Evolutionary conservation across 2,329 filamentous ascomycete genomes (phyloP).

Genomic region (Thelonectria discophora): DNA sequence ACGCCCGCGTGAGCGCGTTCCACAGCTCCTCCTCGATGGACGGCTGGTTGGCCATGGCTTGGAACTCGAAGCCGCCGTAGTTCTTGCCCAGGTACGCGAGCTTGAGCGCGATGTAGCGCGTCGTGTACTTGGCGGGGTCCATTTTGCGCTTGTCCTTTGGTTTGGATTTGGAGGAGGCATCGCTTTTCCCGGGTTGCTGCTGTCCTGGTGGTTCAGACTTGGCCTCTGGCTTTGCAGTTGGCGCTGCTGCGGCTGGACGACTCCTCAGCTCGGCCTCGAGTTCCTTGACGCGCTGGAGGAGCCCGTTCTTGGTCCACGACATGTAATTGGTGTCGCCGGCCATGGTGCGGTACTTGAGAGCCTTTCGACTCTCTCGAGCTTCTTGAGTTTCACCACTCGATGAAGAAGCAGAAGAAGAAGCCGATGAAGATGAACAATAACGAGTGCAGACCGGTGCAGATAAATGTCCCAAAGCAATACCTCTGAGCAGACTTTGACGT

Average conservation of each 20-base stretch:
- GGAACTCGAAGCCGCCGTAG: conserved; percentile 94
- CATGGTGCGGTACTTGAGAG: conserved; percentile 42
- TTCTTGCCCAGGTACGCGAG: conserved; percentile 90
- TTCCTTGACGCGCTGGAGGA: conserved; percentile 72
- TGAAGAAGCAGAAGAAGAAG: conserved; percentile 19
- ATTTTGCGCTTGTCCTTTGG: conserved; percentile 64
- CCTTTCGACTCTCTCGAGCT: conserved; percentile 24
- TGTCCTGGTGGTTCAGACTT: conserved; percentile 5
- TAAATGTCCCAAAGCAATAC: conserved; percentile 27
- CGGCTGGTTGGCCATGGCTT: conserved; percentile 74
- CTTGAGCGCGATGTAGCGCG: conserved; percentile 87
- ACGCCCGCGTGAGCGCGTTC: conserved; percentile 85
- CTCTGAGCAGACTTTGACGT: conserved; percentile 40
- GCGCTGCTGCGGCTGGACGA: conserved; percentile 46
- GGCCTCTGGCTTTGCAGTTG: conserved; percentile 38
- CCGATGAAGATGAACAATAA: conserved; percentile 17
- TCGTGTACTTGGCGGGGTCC: conserved; percentile 83
- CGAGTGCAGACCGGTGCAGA: background rate
- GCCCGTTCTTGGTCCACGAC: conserved; percentile 72
- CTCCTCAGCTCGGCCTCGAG: conserved; percentile 72
- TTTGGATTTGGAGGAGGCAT: conserved; percentile 35
- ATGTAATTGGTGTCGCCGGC: conserved; percentile 60
- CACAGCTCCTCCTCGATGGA: conserved; percentile 94
- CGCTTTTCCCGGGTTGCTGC: background rate
- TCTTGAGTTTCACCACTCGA: conserved; percentile 38